Conservation (phyloP, 1,284 basidiomycete species). For the Ceratobasidium sp. region DNA sequence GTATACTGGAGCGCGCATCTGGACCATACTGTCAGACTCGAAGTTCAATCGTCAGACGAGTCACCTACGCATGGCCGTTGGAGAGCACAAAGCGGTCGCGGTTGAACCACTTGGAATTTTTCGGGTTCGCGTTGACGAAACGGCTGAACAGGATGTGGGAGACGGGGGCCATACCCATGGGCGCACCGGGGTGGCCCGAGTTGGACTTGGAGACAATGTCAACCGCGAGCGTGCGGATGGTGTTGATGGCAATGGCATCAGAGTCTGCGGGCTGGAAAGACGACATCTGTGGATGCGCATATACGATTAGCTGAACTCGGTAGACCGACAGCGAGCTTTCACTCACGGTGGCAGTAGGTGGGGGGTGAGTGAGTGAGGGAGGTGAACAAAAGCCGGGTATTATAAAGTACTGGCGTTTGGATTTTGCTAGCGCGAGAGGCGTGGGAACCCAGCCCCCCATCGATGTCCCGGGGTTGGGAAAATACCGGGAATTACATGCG, state of each 20-base stretch:
- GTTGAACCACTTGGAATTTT: slow-evolving; percentile 92
- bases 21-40: slow-evolving; percentile 34
- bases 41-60: slow-evolving; percentile 8
- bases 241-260: slow-evolving; percentile 64
- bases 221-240: slow-evolving; percentile 61
- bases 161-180: slow-evolving; percentile 92
- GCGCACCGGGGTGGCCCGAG: slow-evolving; percentile 93
- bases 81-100: slow-evolving; percentile 91
- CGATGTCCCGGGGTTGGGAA: slow-evolving; percentile 25
- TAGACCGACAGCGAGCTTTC: not conserved
- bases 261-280: slow-evolving; percentile 61
- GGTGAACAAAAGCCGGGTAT: slow-evolving; percentile 3
- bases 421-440: slow-evolving; percentile 19
- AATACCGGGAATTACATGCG: slow-evolving; percentile 6
- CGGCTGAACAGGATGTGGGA: slow-evolving; percentile 89
- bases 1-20: slow-evolving; percentile 90
- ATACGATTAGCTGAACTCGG: slow-evolving; percentile 22
- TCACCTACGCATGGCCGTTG: slow-evolving; percentile 80
- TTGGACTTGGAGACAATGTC: slow-evolving; percentile 73
- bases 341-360: slow-evolving; percentile 27
- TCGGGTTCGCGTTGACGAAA: slow-evolving; percentile 88
- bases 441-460: slow-evolving; percentile 33
- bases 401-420: not conserved
- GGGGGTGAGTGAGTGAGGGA: slow-evolving; percentile 8
- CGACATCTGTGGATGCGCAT: slow-evolving; percentile 50